phyloP scores from a whole-genome alignment of 345 rosid genomes.

The Euphorbia peplus region DNA sequence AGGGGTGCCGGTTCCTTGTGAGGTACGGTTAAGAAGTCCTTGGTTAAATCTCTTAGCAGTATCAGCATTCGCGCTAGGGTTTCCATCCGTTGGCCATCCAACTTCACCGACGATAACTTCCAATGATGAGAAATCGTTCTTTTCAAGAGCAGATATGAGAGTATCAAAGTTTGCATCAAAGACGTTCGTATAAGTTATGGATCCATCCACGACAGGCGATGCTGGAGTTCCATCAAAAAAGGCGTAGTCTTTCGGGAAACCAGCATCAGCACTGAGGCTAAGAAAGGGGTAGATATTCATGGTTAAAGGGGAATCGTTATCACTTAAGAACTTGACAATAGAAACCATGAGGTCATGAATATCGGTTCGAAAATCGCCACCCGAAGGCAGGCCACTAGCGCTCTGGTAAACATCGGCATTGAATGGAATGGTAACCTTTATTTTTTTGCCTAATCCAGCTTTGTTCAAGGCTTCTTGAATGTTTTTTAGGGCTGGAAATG shows the following conservation, averaged over 20 bases:
- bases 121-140: constrained; percentile 71
- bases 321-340: constrained; percentile 68
- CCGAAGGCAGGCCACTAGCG: constrained; percentile 52
- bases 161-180: constrained; percentile 95
- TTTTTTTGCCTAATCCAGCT: constrained; percentile 69
- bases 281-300: constrained; percentile 94
- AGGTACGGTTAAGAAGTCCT: constrained; percentile 68
- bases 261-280: constrained; percentile 66
- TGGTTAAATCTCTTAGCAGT: constrained; percentile 81
- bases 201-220: constrained; percentile 69
- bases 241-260: constrained; percentile 85
- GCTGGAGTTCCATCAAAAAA: constrained; percentile 67
- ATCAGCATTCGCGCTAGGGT: constrained; percentile 57
- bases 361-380: constrained; percentile 80
- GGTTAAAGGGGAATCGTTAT: constrained; percentile 65
- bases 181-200: constrained; percentile 59
- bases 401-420: constrained; percentile 83
- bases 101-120: constrained; percentile 81
- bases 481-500: constrained; percentile 75
- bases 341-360: constrained; percentile 71
- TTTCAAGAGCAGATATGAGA: constrained; percentile 71
- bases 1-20: constrained; percentile 84
- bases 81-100: constrained; percentile 98
- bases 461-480: constrained; percentile 69
- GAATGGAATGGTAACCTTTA: constrained; percentile 72